Percentiles rank a stretch among this genome's conserved stretches.
phyloP scores from a whole-genome alignment of 148 eudicot species.

The Nepenthes mirabilis region DNA sequence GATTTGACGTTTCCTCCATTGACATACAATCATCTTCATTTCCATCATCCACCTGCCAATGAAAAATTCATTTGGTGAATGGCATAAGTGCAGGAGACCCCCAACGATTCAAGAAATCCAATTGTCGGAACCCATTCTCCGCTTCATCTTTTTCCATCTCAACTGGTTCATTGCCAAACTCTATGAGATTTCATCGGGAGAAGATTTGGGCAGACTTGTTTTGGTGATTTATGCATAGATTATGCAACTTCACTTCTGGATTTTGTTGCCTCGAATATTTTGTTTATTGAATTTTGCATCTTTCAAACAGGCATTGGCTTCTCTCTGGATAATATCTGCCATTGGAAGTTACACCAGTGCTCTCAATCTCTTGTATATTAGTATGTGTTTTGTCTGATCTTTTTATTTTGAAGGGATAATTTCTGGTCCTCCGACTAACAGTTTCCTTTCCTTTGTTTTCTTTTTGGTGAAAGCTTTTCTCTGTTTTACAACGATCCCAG shows the following conservation, averaged over 20 bases:
- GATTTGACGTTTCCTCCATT: not conserved
- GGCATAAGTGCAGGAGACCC: conserved; percentile 27
- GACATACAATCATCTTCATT: not conserved
- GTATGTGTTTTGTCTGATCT: conserved; percentile 13
- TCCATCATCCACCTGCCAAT: not conserved
- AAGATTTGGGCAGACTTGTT: conserved; percentile 34
- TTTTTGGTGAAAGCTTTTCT: conserved; percentile 14
- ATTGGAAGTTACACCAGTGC: conserved; percentile 50
- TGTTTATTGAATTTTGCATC: too few relatives aligned
- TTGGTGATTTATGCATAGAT: conserved; percentile 21
- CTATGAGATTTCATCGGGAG: conserved; percentile 43
- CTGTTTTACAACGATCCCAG: conserved; percentile 23
- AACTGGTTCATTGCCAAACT: conserved; percentile 23
- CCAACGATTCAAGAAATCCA: conserved; percentile 30
- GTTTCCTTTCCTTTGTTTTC: not conserved
- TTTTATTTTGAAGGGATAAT: not conserved
- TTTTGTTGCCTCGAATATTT: too few relatives aligned
- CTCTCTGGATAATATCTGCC: conserved; percentile 46
- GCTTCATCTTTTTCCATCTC: conserved; percentile 21
- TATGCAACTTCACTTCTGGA: too few relatives aligned
- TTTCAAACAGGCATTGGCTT: conserved; percentile 23
- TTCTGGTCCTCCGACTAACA: not conserved
- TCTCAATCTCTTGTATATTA: conserved; percentile 38
- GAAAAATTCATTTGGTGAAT: not conserved
- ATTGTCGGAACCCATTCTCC: conserved; percentile 32